Evolutionary conservation across 306 rosid genomes (phyloP), one percentile per base, ranked within the genome.

Genomic region (Lablab purpureus): DNA sequence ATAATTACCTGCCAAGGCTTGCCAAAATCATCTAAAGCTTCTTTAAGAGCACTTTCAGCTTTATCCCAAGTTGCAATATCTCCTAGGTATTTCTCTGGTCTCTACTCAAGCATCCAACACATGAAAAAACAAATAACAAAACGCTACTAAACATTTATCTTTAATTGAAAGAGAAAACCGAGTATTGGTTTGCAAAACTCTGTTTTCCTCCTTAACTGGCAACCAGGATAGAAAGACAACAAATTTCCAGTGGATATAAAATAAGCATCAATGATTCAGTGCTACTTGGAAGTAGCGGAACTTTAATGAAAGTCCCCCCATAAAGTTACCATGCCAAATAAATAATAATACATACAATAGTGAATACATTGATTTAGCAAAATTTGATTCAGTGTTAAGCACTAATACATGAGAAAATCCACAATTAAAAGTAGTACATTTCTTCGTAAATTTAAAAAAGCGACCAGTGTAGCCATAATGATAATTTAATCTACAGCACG

Each of bases 61-160:
- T 89, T 92, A 9, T 92, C 96, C 99, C 99, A 95, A 50, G 99
- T 88, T 80, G 71, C 84, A 52, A 86, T 2, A 22, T 95, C 92
- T 83, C 98, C 99, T 15, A 91, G 88, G 82, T 85, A 87, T 46
- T 91, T 95, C 83, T 95, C 98, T 56, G 98, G 99, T 89, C 93
- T 91, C 98, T 93, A 55, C 65, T 76, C 77, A 73, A 66, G 75
- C 58, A 66, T 59, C 66, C 64, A 76, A 76, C 51, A 56, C 62
- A 80, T 1, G 59, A 41, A 55, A 67, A 51, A 71, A 21, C 43
- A 69, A 76, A 41, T 64, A 67, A 36, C 7, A 45, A 63, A 77
- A 1, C 34, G 8, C 23, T 22, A 51, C 14, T 58, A 70, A 79
- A 75, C 46, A 73, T 58, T 19, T 11, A 40, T 36, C 13, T 22